Percentiles rank a stretch among this genome's conserved stretches.
phyloP scores from a whole-genome alignment of 306 rosid species.

The Ceratonia siliqua region DNA sequence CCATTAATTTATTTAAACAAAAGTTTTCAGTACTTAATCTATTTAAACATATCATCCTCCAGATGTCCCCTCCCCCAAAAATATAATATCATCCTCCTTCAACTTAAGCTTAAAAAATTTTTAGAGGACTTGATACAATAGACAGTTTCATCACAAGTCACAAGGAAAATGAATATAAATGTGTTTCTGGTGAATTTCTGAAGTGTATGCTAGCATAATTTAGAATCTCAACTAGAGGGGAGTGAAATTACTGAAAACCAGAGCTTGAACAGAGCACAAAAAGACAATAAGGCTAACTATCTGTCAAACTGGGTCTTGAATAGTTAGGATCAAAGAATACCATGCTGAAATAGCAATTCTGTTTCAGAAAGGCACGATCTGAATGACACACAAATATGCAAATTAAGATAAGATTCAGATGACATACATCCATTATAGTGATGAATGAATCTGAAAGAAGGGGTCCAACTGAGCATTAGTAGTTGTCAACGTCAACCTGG shows the following conservation, averaged over 20 bases:
- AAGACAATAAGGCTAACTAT: background rate
- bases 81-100: background rate
- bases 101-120: background rate
- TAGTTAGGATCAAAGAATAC: background rate
- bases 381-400: conserved; percentile 17
- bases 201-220: conserved; percentile 15
- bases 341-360: background rate
- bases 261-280: background rate
- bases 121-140: background rate
- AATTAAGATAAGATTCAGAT: conserved; percentile 33
- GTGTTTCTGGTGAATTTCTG: background rate
- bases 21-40: too few species aligned
- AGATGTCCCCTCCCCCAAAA: background rate
- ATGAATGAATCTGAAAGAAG: conserved; percentile 74
- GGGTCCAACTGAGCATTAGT: conserved; percentile 79
- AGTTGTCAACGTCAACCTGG: conserved; percentile 83
- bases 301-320: background rate
- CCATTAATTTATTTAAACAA: too few species aligned
- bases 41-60: background rate
- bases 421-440: conserved; percentile 91
- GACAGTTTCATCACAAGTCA: background rate
- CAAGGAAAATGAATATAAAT: background rate
- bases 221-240: conserved; percentile 16
- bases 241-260: background rate
- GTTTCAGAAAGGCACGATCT: background rate